phyloP scores from a whole-genome alignment of 2,329 filamentous ascomycete genomes.

The Apiospora koreana region DNA sequence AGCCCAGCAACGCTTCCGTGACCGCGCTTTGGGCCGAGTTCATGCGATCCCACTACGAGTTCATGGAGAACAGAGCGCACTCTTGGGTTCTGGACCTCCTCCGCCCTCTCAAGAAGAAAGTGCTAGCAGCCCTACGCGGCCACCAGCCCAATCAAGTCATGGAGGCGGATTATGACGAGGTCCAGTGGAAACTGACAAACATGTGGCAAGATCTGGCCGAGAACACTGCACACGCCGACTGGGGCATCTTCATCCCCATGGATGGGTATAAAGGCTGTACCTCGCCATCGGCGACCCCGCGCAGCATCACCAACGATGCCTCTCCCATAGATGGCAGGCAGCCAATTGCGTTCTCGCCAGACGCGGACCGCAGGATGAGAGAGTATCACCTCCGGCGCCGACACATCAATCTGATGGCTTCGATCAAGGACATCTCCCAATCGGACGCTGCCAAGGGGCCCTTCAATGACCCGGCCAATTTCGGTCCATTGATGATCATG shows the following conservation, averaged over 20 bases:
- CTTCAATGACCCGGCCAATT: not conserved
- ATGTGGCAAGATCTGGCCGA: conserved; percentile 26
- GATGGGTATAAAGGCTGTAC: conserved; percentile 29
- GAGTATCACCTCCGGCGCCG: not conserved
- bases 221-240: conserved; percentile 26
- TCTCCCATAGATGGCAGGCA: not conserved
- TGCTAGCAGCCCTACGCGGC: conserved; percentile 13
- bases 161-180: not conserved
- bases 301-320: not conserved
- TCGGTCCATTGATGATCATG: not conserved
- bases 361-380: not conserved
- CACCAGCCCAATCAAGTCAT: not conserved
- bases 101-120: conserved; percentile 23
- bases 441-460: not conserved
- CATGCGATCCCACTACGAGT: conserved; percentile 24
- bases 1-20: conserved; percentile 17
- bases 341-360: not conserved
- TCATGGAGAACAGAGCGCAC: conserved; percentile 24
- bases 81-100: conserved; percentile 25
- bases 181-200: conserved; percentile 23
- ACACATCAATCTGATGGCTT: not conserved
- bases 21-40: conserved; percentile 21
- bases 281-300: not conserved
- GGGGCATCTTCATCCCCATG: conserved; percentile 26
- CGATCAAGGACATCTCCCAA: not conserved